Percentiles rank a stretch among this genome's conserved stretches.
Conservation (phyloP, 441 rosid genomes). For the Mallotus japonicus region DNA sequence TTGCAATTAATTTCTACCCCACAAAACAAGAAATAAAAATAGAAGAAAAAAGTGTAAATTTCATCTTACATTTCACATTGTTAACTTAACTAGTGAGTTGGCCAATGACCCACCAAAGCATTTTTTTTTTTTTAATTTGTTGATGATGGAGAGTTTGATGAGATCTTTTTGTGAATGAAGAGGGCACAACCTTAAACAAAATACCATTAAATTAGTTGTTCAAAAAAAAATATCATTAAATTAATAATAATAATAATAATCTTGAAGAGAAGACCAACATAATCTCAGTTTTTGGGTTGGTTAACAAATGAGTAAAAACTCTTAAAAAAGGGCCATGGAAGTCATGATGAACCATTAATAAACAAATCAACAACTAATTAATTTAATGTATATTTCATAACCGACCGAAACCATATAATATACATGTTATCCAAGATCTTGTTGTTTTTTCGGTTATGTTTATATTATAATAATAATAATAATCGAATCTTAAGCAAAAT, state of each 20-base stretch:
- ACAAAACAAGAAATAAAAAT: no score
- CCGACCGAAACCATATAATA: not conserved
- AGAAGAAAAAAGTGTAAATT: not conserved
- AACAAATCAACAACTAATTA: not conserved
- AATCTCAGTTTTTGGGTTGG: constrained; percentile 9
- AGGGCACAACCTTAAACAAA: not conserved
- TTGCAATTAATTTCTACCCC: no score
- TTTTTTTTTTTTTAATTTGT: not conserved
- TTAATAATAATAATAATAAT: not conserved
- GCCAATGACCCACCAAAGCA: constrained; percentile 14
- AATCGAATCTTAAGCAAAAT: not conserved
- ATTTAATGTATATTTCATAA: not conserved
- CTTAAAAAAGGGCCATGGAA: not conserved
- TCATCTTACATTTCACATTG: no score
- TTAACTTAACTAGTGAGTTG: not conserved
- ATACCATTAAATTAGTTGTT: not conserved
- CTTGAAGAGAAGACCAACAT: not conserved
- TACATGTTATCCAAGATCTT: not conserved
- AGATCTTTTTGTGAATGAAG: not conserved
- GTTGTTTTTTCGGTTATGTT: not conserved
- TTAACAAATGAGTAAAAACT: constrained; percentile 1
- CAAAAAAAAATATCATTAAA: not conserved
- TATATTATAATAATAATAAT: no score
- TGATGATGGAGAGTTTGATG: not conserved
- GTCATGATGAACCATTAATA: not conserved